These are phyloP conservation scores for Fusarium sublunatum DNA, from an alignment of 2,329 filamentous ascomycete species.

Conservation along the genomic window DNA sequence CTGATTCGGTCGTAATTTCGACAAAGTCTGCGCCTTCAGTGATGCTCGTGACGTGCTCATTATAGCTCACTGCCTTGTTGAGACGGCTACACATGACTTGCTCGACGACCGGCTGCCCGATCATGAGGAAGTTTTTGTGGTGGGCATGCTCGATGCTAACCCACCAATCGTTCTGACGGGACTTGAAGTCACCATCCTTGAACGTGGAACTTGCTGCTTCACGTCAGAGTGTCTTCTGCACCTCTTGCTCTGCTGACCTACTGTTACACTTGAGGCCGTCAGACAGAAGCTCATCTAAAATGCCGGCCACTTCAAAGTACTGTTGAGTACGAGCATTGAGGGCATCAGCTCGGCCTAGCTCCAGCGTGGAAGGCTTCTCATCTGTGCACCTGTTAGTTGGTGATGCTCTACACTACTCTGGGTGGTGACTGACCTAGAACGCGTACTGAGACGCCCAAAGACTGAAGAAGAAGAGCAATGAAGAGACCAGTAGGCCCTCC, in stretches of 20 bases:
- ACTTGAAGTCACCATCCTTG: constrained; percentile 58
- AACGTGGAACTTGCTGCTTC: constrained; percentile 59
- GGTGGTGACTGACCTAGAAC: constrained; percentile 49
- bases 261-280: constrained; percentile 62
- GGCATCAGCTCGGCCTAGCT: constrained; percentile 60
- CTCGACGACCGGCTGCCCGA: constrained; percentile 61
- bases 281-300: constrained; percentile 56
- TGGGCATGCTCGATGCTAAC: constrained; percentile 57
- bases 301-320: constrained; percentile 58
- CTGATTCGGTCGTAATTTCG: constrained; percentile 50
- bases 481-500: constrained; percentile 61
- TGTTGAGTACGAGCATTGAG: constrained; percentile 62
- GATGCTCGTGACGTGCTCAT: constrained; percentile 58
- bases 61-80: constrained; percentile 50
- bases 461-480: constrained; percentile 56
- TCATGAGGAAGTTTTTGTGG: constrained; percentile 63
- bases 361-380: constrained; percentile 52
- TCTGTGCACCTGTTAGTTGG: constrained; percentile 45
- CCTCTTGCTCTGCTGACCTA: constrained; percentile 39
- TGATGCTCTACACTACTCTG: rapidly evolving
- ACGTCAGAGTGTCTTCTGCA: rapidly evolving
- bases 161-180: constrained; percentile 62
- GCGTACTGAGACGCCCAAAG: constrained; percentile 55
- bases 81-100: constrained; percentile 52
- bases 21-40: constrained; percentile 66